Percentiles rank a stretch among this genome's conserved stretches.
Evolutionary conservation across 176 grass and related monocot genomes (phyloP).

Genomic region (Thalia dealbata): DNA sequence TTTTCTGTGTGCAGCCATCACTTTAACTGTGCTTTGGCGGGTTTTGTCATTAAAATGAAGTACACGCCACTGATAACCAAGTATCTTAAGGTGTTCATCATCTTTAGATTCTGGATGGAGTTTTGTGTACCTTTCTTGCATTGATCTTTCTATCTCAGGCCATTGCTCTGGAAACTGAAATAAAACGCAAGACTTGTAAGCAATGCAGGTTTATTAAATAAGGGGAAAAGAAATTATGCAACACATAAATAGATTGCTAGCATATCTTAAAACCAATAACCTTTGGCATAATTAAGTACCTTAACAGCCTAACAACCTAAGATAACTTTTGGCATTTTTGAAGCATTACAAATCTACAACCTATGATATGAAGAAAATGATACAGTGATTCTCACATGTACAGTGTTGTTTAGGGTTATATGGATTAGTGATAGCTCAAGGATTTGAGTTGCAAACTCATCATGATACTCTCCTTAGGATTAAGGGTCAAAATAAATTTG

Average conservation of each 20-base stretch:
- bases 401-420: too few species aligned
- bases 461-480: too few species aligned
- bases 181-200: neutral
- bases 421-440: too few species aligned
- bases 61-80: slow-evolving; percentile 86
- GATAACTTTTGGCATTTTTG: too few species aligned
- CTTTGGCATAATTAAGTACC: neutral
- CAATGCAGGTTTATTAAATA: neutral
- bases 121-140: slow-evolving; percentile 55
- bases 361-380: too few species aligned
- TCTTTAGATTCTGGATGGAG: slow-evolving; percentile 33
- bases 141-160: slow-evolving; percentile 42
- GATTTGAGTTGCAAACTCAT: too few species aligned
- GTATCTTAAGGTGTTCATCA: slow-evolving; percentile 49
- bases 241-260: neutral
- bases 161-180: slow-evolving; percentile 42
- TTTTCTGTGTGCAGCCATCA: slow-evolving; percentile 53
- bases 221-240: neutral
- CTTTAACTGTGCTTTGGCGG: slow-evolving; percentile 73
- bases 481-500: too few species aligned
- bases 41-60: slow-evolving; percentile 79
- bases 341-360: too few species aligned
- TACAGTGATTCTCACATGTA: too few species aligned
- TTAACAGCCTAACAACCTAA: neutral
- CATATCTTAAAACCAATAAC: neutral